Conservation (phyloP, 768 basidiomycete species). For the Zangia roseola region DNA sequence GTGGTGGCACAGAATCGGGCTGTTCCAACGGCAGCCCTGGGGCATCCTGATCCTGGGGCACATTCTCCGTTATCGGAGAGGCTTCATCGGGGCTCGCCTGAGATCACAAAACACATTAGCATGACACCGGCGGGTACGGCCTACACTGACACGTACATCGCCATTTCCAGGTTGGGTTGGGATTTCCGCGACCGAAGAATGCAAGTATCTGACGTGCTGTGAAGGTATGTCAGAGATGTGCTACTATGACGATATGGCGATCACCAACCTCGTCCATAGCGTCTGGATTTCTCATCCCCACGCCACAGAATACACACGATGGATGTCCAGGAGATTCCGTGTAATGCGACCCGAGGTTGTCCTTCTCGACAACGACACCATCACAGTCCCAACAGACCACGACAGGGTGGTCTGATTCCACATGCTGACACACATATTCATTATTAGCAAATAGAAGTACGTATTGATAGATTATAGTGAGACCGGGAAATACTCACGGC, state of each 20-base stretch:
- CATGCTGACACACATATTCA: conserved; percentile 15
- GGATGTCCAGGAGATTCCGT: conserved; percentile 21
- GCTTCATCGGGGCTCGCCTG: conserved; percentile 3
- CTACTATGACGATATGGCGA: neutral
- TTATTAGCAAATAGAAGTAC: neutral
- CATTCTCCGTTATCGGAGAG: neutral
- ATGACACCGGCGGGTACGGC: neutral
- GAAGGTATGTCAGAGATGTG: conserved; percentile 6
- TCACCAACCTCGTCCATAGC: conserved; percentile 23
- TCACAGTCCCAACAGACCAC: conserved; percentile 33
- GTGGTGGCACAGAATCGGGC: neutral
- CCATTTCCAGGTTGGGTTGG: neutral
- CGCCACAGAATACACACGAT: conserved; percentile 18
- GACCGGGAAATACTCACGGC: conserved; percentile 11
- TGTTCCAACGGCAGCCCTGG: neutral
- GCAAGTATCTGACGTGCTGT: conserved; percentile 22
- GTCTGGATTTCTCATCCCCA: conserved; percentile 10
- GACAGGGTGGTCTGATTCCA: conserved; percentile 20
- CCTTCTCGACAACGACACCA: conserved; percentile 22
- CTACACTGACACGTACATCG: conserved; percentile 3
- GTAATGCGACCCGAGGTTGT: conserved; percentile 22
- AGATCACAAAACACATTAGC: conserved; percentile 3
- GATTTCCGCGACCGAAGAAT: conserved; percentile 7
- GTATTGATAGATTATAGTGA: neutral
- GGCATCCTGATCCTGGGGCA: neutral